These are phyloP conservation scores for Amanita inopinata DNA, from an alignment of 768 basidiomycete species.

Conservation along the genomic window DNA sequence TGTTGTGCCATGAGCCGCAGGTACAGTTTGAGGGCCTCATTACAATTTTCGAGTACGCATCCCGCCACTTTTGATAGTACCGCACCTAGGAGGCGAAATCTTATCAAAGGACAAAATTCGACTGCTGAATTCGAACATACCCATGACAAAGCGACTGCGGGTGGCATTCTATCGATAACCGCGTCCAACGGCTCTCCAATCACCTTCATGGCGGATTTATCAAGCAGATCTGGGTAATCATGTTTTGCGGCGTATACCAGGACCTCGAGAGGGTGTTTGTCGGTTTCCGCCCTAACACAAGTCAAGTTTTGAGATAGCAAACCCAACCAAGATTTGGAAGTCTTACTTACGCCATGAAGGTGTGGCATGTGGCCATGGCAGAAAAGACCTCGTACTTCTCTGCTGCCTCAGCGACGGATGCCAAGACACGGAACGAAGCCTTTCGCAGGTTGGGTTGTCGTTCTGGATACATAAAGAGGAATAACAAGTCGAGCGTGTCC, in stretches of 20 bases:
- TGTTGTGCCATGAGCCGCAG: neutral
- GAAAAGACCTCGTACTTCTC: slow-evolving; percentile 17
- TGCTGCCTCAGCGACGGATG: slow-evolving; percentile 14
- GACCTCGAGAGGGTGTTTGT: slow-evolving; percentile 13
- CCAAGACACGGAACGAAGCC: slow-evolving; percentile 11
- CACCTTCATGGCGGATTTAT: slow-evolving; percentile 13
- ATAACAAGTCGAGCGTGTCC: slow-evolving; percentile 12
- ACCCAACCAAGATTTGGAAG: neutral
- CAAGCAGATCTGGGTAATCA: slow-evolving; percentile 14
- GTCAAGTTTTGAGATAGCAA: no score
- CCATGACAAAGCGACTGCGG: slow-evolving; percentile 2
- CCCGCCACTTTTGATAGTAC: slow-evolving; percentile 7
- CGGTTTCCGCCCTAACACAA: slow-evolving; percentile 13
- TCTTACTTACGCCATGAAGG: slow-evolving; percentile 15
- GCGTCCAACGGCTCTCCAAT: slow-evolving; percentile 2
- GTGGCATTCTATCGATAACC: slow-evolving; percentile 3
- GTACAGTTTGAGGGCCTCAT: slow-evolving; percentile 1
- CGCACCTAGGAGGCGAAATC: slow-evolving; percentile 1
- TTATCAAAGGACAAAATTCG: neutral
- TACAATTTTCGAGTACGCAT: neutral
- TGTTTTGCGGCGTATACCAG: slow-evolving; percentile 15
- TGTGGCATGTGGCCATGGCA: slow-evolving; percentile 14
- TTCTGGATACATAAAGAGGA: slow-evolving; percentile 15
- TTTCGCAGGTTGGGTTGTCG: slow-evolving; percentile 14
- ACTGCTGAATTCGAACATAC: neutral